phyloP scores from a whole-genome alignment of 768 basidiomycete species.

The Dioszegia hungarica region DNA sequence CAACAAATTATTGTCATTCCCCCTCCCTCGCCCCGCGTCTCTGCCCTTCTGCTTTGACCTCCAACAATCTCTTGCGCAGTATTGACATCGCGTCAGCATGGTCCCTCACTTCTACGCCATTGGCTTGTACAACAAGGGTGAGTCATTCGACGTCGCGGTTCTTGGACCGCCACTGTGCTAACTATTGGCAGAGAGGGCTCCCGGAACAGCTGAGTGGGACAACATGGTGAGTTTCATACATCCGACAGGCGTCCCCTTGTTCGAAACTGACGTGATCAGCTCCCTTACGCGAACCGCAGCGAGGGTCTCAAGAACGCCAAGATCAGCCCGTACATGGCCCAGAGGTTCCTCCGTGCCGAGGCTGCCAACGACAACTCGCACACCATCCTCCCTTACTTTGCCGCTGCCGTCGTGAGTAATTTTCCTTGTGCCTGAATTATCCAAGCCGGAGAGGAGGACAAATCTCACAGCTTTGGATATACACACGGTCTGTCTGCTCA shows the following conservation, averaged over 20 bases:
- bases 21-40: no score
- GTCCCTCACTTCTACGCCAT: slow-evolving; percentile 37
- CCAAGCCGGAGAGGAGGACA: no score
- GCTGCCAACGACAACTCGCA: slow-evolving; percentile 37
- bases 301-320: slow-evolving; percentile 23
- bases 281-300: background rate
- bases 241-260: no score
- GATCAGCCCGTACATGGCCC: slow-evolving; percentile 19
- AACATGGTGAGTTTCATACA: slow-evolving; percentile 13
- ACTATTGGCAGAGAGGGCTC: slow-evolving; percentile 12
- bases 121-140: slow-evolving; percentile 13
- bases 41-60: background rate
- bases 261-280: background rate
- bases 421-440: background rate
- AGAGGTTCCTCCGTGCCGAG: slow-evolving; percentile 28
- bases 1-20: no score
- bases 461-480: no score
- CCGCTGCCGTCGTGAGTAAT: slow-evolving; percentile 29
- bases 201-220: slow-evolving; percentile 27
- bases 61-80: background rate
- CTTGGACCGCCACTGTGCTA: background rate
- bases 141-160: background rate
- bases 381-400: slow-evolving; percentile 29
- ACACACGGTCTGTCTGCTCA: no score
- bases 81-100: slow-evolving; percentile 10